Conservation (phyloP, 2,329 filamentous ascomycete species). For the Thermoascus crustaceus region DNA sequence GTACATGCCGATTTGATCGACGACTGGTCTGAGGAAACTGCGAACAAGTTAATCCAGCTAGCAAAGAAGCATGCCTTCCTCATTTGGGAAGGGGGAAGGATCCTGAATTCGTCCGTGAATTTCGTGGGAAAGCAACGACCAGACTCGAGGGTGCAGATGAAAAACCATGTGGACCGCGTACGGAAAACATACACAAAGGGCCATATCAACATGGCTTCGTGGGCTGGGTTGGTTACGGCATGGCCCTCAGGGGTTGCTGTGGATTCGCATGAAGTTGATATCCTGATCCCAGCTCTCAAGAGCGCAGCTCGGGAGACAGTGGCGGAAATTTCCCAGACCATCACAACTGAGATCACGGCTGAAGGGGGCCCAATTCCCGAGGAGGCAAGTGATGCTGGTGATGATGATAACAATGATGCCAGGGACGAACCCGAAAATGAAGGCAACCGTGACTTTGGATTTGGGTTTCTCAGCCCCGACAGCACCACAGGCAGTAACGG, state of each 20-base stretch:
- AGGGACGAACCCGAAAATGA: slow-evolving; percentile 13
- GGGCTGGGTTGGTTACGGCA: slow-evolving; percentile 31
- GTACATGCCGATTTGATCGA: slow-evolving; percentile 55
- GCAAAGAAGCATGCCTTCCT: slow-evolving; percentile 32
- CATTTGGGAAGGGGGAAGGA: slow-evolving; percentile 34
- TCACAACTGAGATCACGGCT: slow-evolving; percentile 33
- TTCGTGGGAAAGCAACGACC: slow-evolving; percentile 20
- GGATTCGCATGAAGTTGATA: slow-evolving; percentile 31
- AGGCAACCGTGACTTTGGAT: background rate
- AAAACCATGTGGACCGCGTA: slow-evolving; percentile 25
- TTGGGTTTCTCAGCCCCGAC: slow-evolving; percentile 15
- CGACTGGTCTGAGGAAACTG: slow-evolving; percentile 52
- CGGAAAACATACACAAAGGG: slow-evolving; percentile 34
- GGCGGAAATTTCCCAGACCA: slow-evolving; percentile 29
- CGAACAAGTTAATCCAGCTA: slow-evolving; percentile 27
- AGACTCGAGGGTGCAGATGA: slow-evolving; percentile 23
- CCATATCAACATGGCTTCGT: slow-evolving; percentile 28
- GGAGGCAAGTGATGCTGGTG: slow-evolving; percentile 8
- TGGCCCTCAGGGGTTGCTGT: slow-evolving; percentile 30
- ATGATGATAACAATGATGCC: slow-evolving; percentile 8
- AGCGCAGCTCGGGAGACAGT: slow-evolving; percentile 35
- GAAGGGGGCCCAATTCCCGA: slow-evolving; percentile 13
- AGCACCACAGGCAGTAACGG: slow-evolving; percentile 15
- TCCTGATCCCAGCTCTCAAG: slow-evolving; percentile 35
- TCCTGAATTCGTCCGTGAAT: slow-evolving; percentile 29